Conservation (phyloP, 805 yeast genomes). For the Ogataea thermomethanolica region DNA sequence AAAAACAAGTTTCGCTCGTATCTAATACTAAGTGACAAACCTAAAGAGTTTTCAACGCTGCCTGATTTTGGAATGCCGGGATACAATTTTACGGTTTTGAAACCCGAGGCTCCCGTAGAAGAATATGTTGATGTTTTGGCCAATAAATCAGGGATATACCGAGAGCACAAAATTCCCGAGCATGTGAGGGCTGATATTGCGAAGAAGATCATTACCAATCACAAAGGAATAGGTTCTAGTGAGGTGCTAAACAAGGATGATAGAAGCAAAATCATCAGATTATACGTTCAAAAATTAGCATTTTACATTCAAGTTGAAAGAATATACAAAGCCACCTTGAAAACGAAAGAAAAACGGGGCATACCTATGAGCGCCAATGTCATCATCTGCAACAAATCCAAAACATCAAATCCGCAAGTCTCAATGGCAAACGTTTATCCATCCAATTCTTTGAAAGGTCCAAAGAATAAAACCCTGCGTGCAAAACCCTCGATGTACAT, state of each 20-base stretch:
- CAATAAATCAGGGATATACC: conserved; percentile 46
- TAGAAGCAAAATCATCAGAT: conserved; percentile 42
- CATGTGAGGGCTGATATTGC: conserved; percentile 40
- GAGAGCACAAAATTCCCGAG: conserved; percentile 48
- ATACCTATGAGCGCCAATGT: conserved; percentile 1
- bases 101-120: conserved; percentile 40
- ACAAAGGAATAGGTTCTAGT: conserved; percentile 7
- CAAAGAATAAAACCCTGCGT: conserved; percentile 15
- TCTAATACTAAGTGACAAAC: conserved; percentile 51
- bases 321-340: conserved; percentile 49
- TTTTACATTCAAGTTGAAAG: conserved; percentile 64
- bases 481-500: conserved; percentile 26
- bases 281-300: conserved; percentile 51
- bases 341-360: conserved; percentile 19
- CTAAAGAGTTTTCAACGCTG: conserved; percentile 36
- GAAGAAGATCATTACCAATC: conserved; percentile 27
- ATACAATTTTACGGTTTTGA: conserved; percentile 38
- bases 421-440: conserved; percentile 10
- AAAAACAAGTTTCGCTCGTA: conserved; percentile 64
- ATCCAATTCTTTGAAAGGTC: conserved; percentile 1
- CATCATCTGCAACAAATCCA: conserved; percentile 6
- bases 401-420: conserved; percentile 16
- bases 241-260: conserved; percentile 35
- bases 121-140: conserved; percentile 45
- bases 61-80: conserved; percentile 27